phyloP scores from a whole-genome alignment of 2,329 filamentous ascomycete genomes.

The Fusarium floridanum region DNA sequence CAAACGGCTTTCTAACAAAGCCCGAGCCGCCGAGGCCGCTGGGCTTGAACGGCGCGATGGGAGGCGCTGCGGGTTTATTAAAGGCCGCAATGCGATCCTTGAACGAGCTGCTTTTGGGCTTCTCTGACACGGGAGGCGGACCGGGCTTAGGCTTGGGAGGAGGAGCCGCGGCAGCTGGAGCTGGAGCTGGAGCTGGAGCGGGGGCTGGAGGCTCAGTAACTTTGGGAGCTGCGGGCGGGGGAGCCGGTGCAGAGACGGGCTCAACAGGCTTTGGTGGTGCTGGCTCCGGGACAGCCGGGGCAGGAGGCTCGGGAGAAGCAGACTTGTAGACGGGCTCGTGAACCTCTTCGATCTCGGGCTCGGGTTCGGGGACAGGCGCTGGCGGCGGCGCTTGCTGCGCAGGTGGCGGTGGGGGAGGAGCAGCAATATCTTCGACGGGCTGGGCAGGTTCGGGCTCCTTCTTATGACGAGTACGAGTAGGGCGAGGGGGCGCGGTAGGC shows the following conservation, averaged over 20 bases:
- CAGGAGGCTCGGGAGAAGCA: constrained; percentile 53
- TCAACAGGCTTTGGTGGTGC: constrained; percentile 51
- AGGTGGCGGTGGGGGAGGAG: constrained; percentile 51
- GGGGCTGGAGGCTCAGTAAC: constrained; percentile 52
- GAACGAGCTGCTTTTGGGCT: constrained; percentile 83
- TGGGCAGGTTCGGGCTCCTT: constrained; percentile 60
- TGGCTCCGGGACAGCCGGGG: constrained; percentile 47
- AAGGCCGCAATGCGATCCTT: constrained; percentile 97
- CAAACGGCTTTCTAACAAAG: constrained; percentile 97
- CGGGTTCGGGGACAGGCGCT: constrained; percentile 52
- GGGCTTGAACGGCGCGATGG: constrained; percentile 91
- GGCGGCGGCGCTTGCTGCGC: constrained; percentile 49
- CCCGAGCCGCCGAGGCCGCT: constrained; percentile 68
- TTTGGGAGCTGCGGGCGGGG: constrained; percentile 43
- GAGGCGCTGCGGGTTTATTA: constrained; percentile 88
- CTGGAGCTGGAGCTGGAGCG: constrained; percentile 43
- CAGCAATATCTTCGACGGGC: constrained; percentile 53
- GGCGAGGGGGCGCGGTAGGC: constrained; percentile 88
- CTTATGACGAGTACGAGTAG: constrained; percentile 79
- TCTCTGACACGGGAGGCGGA: constrained; percentile 77
- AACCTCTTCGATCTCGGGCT: constrained; percentile 54
- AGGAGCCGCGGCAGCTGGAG: constrained; percentile 25
- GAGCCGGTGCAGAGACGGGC: constrained; percentile 49
- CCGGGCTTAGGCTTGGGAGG: constrained; percentile 60
- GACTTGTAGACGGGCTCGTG: constrained; percentile 47